Conservation (phyloP, 805 yeast genomes). For the Citeromyces nyonsensis region DNA sequence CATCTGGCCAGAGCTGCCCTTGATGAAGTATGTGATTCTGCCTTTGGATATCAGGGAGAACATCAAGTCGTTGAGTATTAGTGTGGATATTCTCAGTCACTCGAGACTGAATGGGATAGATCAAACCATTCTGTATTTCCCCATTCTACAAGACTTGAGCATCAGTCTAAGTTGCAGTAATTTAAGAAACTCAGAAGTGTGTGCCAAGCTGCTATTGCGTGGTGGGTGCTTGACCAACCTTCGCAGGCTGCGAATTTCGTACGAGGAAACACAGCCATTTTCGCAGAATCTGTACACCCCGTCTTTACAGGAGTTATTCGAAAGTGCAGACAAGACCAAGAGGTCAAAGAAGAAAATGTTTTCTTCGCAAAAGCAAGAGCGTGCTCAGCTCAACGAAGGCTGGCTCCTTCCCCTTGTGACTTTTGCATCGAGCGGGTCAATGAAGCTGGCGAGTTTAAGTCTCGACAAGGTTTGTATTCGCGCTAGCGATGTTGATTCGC, state of each 20-base stretch:
- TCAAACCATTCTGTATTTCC: conserved; percentile 3
- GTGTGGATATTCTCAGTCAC: not conserved
- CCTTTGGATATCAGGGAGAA: conserved; percentile 1
- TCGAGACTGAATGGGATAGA: conserved; percentile 2
- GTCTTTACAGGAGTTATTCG: not conserved
- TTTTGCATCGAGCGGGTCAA: not conserved
- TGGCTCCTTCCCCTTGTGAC: conserved; percentile 1
- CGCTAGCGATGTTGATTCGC: conserved; percentile 1
- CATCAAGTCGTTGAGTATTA: conserved; percentile 3
- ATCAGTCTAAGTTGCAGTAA: conserved; percentile 1
- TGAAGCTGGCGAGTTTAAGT: conserved; percentile 2
- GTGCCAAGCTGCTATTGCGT: conserved; percentile 2
- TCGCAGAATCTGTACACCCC: not conserved
- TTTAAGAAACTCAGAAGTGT: not conserved
- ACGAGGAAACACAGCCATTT: not conserved
- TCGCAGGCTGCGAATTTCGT: not conserved
- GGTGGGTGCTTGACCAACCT: conserved; percentile 2
- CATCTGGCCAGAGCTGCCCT: conserved; percentile 5
- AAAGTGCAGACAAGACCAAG: not conserved
- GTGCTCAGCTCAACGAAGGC: not conserved
- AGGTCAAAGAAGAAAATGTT: not conserved
- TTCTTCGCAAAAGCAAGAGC: not conserved
- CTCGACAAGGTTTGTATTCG: conserved; percentile 2
- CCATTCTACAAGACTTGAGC: conserved; percentile 3
- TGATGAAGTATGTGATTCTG: conserved; percentile 3